Evolutionary conservation across 108 stramenopile species (phyloP).

Genomic region (Cyclotella cryptica): DNA sequence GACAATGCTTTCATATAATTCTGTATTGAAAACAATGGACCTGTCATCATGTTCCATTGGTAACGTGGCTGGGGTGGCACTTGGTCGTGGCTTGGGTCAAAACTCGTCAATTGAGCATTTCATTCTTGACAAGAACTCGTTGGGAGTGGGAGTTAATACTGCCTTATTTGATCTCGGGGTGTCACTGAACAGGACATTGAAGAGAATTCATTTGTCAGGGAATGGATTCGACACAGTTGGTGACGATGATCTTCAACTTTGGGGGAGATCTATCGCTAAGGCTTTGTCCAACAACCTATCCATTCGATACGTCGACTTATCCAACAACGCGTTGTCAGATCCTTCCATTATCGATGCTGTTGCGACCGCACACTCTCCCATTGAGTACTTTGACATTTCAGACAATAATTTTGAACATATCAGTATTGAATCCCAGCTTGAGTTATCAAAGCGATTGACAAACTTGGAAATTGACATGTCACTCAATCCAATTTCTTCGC

Average conservation of each 20-base stretch:
- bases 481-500: slow-evolving; percentile 25
- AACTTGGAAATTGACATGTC: slow-evolving; percentile 19
- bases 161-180: slow-evolving; percentile 9
- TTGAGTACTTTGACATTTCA: slow-evolving; percentile 17
- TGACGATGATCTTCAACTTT: neutral
- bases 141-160: slow-evolving; percentile 4
- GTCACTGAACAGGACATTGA: slow-evolving; percentile 3
- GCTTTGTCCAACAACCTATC: slow-evolving; percentile 5
- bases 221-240: slow-evolving; percentile 4
- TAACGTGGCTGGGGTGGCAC: slow-evolving; percentile 10
- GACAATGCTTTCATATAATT: slow-evolving; percentile 10
- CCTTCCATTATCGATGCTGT: slow-evolving; percentile 21
- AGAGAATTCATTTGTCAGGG: slow-evolving; percentile 4
- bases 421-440: slow-evolving; percentile 25
- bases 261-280: slow-evolving; percentile 10
- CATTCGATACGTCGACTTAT: slow-evolving; percentile 16
- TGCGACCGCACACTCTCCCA: neutral
- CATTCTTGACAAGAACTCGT: slow-evolving; percentile 18
- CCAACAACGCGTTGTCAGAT: slow-evolving; percentile 22
- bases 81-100: slow-evolving; percentile 6
- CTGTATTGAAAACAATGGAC: neutral
- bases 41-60: slow-evolving; percentile 24
- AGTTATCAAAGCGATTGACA: slow-evolving; percentile 12
- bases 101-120: slow-evolving; percentile 14
- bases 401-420: slow-evolving; percentile 29